Conservation (phyloP, 768 basidiomycete species). For the Hygrophoropsis aurantiaca region DNA sequence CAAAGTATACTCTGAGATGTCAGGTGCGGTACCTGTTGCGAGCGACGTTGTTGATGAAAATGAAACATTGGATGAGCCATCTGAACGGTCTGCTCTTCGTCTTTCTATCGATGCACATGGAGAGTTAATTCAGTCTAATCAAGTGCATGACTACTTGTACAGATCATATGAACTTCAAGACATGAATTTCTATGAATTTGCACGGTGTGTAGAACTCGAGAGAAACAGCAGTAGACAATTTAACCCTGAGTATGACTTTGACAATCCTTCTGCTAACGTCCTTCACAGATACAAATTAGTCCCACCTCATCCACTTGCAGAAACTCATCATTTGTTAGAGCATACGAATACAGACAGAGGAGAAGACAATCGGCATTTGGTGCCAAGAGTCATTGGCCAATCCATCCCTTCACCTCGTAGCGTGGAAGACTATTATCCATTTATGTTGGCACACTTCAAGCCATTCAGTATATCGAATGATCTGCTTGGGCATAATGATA, state of each 20-base stretch:
- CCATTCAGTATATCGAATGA: background rate
- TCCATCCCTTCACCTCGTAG: constrained; percentile 7
- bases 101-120: constrained; percentile 8
- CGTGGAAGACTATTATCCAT: background rate
- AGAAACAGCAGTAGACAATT: too few relatives aligned
- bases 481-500: constrained; percentile 9
- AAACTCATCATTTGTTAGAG: constrained; percentile 13
- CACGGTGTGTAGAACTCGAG: constrained; percentile 8
- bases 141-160: constrained; percentile 28
- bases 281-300: background rate
- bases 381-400: constrained; percentile 15
- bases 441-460: background rate
- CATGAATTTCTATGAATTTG: constrained; percentile 30
- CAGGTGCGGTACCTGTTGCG: too few relatives aligned
- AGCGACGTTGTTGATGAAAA: background rate
- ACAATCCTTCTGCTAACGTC: too few relatives aligned
- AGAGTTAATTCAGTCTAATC: constrained; percentile 13
- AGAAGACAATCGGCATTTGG: background rate
- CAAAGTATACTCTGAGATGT: too few relatives aligned
- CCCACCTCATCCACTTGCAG: background rate
- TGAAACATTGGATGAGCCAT: background rate
- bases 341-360: background rate
- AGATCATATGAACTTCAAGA: constrained; percentile 10
- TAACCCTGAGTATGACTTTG: too few relatives aligned
- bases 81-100: too few relatives aligned